Conservation (phyloP, 768 basidiomycete genomes). For the Leucosporidium scottii region DNA sequence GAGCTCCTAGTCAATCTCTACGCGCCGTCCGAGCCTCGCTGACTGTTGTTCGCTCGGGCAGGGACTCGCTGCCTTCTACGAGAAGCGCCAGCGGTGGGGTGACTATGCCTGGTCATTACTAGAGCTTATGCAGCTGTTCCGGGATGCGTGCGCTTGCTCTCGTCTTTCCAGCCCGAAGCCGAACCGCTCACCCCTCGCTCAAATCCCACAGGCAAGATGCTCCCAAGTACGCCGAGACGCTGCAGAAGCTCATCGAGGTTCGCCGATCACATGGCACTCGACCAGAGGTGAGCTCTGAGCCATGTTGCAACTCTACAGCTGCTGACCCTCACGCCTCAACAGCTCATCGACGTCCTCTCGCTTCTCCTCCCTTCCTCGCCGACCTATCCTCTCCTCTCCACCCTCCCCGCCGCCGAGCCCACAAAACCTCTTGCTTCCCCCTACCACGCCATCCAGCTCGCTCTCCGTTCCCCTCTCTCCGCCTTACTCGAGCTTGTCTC, state of each 20-base stretch:
- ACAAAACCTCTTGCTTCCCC: slow-evolving; percentile 63
- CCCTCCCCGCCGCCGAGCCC: slow-evolving; percentile 66
- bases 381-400: slow-evolving; percentile 56
- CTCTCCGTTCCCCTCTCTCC: slow-evolving; percentile 61
- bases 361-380: slow-evolving; percentile 69
- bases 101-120: slow-evolving; percentile 53
- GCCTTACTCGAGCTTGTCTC: slow-evolving; percentile 63
- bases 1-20: slow-evolving; percentile 11
- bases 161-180: not conserved
- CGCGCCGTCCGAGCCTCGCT: not conserved
- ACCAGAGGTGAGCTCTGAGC: slow-evolving; percentile 48
- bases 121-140: slow-evolving; percentile 55
- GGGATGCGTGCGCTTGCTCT: slow-evolving; percentile 50
- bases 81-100: slow-evolving; percentile 56
- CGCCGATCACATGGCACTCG: slow-evolving; percentile 57
- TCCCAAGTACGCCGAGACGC: slow-evolving; percentile 66
- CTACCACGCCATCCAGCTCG: slow-evolving; percentile 52
- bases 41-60: slow-evolving; percentile 38
- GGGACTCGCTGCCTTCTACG: slow-evolving; percentile 70
- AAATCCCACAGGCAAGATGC: slow-evolving; percentile 60
- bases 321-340: slow-evolving; percentile 6
- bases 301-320: not conserved
- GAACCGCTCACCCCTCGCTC: not conserved
- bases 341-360: slow-evolving; percentile 63
- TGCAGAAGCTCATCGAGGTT: slow-evolving; percentile 68